These are phyloP conservation scores for Keqinozyma sinolaborantium DNA, from an alignment of 1,139 yeast genomes.

Conservation along the genomic window DNA sequence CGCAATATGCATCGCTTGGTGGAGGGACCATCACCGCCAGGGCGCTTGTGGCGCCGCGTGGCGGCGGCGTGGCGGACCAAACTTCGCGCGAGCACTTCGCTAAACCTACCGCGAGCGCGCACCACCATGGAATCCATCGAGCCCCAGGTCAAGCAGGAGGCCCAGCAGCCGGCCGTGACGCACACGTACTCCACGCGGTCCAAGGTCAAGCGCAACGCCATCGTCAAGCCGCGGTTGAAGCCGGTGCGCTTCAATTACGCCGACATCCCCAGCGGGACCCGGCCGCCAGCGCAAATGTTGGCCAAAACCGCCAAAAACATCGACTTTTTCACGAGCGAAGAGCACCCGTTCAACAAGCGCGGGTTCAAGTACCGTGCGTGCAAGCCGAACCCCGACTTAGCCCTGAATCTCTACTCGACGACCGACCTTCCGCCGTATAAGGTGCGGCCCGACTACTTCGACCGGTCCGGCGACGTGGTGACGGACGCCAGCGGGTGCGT, in stretches of 20 bases:
- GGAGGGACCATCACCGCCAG: conserved; percentile 1
- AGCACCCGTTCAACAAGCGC: conserved; percentile 73
- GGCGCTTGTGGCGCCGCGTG: no score
- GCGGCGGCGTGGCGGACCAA: no score
- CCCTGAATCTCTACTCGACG: conserved; percentile 63
- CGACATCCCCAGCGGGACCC: background rate
- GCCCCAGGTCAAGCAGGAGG: conserved; percentile 10
- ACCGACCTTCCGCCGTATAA: conserved; percentile 70
- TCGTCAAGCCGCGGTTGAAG: conserved; percentile 42
- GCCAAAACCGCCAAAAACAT: conserved; percentile 12
- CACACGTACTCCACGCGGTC: conserved; percentile 25
- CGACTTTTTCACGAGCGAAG: conserved; percentile 55
- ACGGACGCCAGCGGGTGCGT: conserved; percentile 37
- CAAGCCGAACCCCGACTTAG: conserved; percentile 62
- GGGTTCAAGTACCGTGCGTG: conserved; percentile 84
- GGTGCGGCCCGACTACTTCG: conserved; percentile 67
- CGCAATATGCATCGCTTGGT: background rate
- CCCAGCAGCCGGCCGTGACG: conserved; percentile 2
- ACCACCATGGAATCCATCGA: conserved; percentile 7
- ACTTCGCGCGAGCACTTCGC: no score
- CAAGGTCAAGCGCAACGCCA: conserved; percentile 22
- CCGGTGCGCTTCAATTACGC: conserved; percentile 24
- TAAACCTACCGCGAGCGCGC: background rate
- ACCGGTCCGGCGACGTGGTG: conserved; percentile 60
- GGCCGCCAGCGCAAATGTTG: conserved; percentile 7